Evolutionary conservation across 106 monocot genomes (phyloP).

Genomic region (Alisma plantagoaquatica): DNA sequence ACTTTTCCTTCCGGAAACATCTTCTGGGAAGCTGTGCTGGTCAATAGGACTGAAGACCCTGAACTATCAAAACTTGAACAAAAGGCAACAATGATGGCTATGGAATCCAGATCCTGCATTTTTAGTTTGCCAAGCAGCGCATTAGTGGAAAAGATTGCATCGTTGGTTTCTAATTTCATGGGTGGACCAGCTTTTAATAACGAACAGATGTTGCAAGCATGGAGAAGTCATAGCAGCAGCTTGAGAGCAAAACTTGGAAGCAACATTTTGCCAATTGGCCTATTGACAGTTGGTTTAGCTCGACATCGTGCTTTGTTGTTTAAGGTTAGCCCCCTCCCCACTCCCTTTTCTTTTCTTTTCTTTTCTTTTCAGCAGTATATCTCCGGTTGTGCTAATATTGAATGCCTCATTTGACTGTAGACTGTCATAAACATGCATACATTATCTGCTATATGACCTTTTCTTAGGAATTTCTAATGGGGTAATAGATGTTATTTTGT

Average conservation of each 20-base stretch:
- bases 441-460: neutral
- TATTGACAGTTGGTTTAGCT: conserved; percentile 52
- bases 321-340: conserved; percentile 26
- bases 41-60: conserved; percentile 48
- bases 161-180: conserved; percentile 50
- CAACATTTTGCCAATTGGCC: conserved; percentile 45
- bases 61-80: conserved; percentile 56
- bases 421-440: neutral
- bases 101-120: conserved; percentile 16
- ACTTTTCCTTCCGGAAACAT: conserved; percentile 19
- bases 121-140: conserved; percentile 16
- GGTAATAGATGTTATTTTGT: too few species aligned
- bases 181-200: conserved; percentile 48
- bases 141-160: conserved; percentile 41
- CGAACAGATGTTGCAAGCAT: conserved; percentile 30
- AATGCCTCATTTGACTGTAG: too few species aligned
- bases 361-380: neutral
- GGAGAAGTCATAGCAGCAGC: conserved; percentile 25
- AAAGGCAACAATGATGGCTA: conserved; percentile 31
- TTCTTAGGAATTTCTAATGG: too few species aligned
- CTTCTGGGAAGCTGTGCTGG: conserved; percentile 56
- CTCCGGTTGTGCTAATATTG: neutral
- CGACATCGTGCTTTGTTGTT: conserved; percentile 76
- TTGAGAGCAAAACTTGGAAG: conserved; percentile 30
- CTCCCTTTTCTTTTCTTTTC: neutral